A percentile compares a stretch with the other conserved stretches of the same genome.
Evolutionary conservation across 2,329 filamentous ascomycete genomes (phyloP).

Genomic region (Nothophaeocryptopus gaeumannii): DNA sequence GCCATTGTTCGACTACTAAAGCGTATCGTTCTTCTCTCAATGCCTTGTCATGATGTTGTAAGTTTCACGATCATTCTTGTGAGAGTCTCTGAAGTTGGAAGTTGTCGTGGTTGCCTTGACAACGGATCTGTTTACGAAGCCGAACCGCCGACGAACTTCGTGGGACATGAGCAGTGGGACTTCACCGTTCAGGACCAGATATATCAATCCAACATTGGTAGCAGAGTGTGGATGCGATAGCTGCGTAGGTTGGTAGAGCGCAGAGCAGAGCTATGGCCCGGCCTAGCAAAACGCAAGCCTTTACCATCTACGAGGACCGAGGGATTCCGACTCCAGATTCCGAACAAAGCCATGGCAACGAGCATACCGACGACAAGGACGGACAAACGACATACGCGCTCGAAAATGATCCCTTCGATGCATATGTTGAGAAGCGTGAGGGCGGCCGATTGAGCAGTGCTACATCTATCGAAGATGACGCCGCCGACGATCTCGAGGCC

Average conservation of each 20-base stretch:
- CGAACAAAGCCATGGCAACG: not conserved
- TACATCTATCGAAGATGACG: not conserved
- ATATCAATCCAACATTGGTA: not conserved
- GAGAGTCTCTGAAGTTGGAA: too few species aligned
- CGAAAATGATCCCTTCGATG: not conserved
- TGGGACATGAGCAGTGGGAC: too few species aligned
- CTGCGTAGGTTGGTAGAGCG: slow-evolving; percentile 3
- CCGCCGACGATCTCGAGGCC: slow-evolving; percentile 1
- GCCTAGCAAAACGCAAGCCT: slow-evolving; percentile 38
- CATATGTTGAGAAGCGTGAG: not conserved
- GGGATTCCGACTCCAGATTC: slow-evolving; percentile 4
- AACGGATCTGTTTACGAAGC: too few species aligned
- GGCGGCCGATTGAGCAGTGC: not conserved
- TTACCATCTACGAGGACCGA: slow-evolving; percentile 20
- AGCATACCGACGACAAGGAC: not conserved
- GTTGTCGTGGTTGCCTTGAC: too few species aligned
- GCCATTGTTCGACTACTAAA: too few species aligned
- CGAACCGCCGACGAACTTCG: too few species aligned
- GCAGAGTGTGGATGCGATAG: slow-evolving; percentile 1
- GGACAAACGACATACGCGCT: not conserved
- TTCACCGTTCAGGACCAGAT: too few species aligned
- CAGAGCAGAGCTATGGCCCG: slow-evolving; percentile 46
- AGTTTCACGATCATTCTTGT: too few species aligned
- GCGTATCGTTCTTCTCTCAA: too few species aligned
- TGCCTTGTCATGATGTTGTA: too few species aligned